Base-by-base conservation (phyloP, 179 eudicot species). In the Camellia oleifera region DNA sequence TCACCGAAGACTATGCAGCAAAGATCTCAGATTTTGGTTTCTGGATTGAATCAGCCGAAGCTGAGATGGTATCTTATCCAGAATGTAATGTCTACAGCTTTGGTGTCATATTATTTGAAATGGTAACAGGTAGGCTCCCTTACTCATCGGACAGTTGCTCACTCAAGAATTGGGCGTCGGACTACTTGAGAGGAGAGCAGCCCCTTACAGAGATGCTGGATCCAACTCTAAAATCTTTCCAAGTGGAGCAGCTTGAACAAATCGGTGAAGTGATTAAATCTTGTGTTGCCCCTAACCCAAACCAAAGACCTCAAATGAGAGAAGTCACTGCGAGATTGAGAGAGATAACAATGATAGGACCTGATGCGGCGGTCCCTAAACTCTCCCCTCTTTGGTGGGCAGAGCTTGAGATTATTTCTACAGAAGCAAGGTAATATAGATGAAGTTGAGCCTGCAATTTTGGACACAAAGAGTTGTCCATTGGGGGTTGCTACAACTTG, bases 311-410 rank as follows among this genome's bases (percentile, higher is more conserved):
- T 11, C 61, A 62, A 52, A 93, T 94, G 92, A 87, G 81, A 80
- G 89, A 89, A 4, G 87, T 92, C 56, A 69, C 84, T n/a, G 77
- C 88, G 4, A 85, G 87, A 80, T 69, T 94, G 84, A 93, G 88
- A 84, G 93, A 89, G 88, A 83, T 93, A 46, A 93, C 94, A 0
- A 79, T 83, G 5, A 90, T 93, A 72, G 83, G 82, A 26, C 97
- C 94, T 17, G 94, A 89, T 23, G 93, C 65, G 23, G 98, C 97
- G 0, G 83, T 75, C 4, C 98, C 98, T 0, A 90, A 83, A 79
- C 23, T 90, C 72, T 95, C 97, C 66, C 97, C 98, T 77, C 98
- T 93, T 69, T 92, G 98, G 98, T 95, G 98, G 98, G 98, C 98
- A 23, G 98, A 95, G 80, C 93, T 93, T 23, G 98, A 95, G 85